A percentile compares a stretch with the other conserved stretches of the same genome.
phyloP scores from a whole-genome alignment of 257 asterid species.

The Gentiana straminea region DNA sequence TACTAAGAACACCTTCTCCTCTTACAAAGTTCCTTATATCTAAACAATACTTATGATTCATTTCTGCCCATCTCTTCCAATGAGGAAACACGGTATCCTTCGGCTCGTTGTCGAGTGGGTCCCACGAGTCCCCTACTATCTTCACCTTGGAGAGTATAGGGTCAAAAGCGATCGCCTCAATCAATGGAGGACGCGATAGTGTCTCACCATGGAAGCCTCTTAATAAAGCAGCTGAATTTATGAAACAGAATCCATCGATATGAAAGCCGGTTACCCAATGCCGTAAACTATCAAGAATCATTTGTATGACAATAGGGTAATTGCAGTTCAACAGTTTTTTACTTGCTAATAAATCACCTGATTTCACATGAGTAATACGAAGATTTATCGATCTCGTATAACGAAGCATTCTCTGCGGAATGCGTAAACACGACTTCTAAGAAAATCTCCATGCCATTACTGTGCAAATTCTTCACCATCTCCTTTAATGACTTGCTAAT shows the following conservation, averaged over 20 bases:
- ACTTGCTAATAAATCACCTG: slow-evolving; percentile 21
- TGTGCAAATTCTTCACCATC: slow-evolving; percentile 78
- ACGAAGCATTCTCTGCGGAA: slow-evolving; percentile 39
- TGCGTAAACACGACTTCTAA: slow-evolving; percentile 88
- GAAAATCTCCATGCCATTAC: slow-evolving; percentile 63
- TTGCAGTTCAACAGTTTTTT: slow-evolving; percentile 57
- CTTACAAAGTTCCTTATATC: slow-evolving; percentile 74
- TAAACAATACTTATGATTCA: slow-evolving; percentile 41
- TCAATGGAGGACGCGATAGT: slow-evolving; percentile 75
- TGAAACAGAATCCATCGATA: slow-evolving; percentile 76
- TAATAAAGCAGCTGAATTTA: slow-evolving; percentile 52
- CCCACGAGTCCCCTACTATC: slow-evolving; percentile 73
- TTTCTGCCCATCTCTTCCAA: slow-evolving; percentile 99
- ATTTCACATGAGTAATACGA: slow-evolving; percentile 30
- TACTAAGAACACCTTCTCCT: slow-evolving; percentile 60
- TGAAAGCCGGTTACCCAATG: slow-evolving; percentile 84
- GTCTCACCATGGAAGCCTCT: slow-evolving; percentile 53
- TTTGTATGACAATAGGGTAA: slow-evolving; percentile 57
- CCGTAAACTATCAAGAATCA: slow-evolving; percentile 74
- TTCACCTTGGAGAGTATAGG: slow-evolving; percentile 76
- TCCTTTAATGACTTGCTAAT: slow-evolving; percentile 59
- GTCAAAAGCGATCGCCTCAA: slow-evolving; percentile 84
- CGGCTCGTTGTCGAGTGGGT: slow-evolving; percentile 30
- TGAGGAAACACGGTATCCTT: slow-evolving; percentile 59
- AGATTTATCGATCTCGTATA: slow-evolving; percentile 39